Evolutionary conservation across 1,284 basidiomycete genomes (phyloP).

Genomic region (Trichosporon ovoides): DNA sequence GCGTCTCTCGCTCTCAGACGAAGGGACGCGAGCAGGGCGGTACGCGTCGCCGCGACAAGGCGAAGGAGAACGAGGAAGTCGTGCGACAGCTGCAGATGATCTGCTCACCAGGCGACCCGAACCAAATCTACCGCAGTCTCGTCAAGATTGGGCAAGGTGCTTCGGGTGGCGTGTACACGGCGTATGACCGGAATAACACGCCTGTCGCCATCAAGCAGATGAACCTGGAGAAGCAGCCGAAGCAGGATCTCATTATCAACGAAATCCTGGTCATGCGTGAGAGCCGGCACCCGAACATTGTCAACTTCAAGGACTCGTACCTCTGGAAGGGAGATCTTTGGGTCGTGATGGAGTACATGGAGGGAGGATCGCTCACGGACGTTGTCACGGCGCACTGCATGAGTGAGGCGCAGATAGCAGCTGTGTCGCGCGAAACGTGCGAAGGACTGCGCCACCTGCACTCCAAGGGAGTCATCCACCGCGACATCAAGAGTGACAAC

Average conservation of each 20-base stretch:
- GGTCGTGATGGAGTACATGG: constrained; percentile 99
- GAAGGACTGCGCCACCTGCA: constrained; percentile 90
- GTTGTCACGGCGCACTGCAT: constrained; percentile 96
- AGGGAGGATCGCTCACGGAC: constrained; percentile 82
- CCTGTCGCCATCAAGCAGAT: constrained; percentile 99
- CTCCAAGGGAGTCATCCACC: constrained; percentile 89
- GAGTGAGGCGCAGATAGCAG: constrained; percentile 88
- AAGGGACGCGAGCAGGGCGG: constrained; percentile 47
- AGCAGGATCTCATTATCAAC: constrained; percentile 99
- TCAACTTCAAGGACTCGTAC: constrained; percentile 99
- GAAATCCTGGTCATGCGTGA: constrained; percentile 99
- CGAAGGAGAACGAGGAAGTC: constrained; percentile 81
- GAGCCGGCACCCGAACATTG: constrained; percentile 92
- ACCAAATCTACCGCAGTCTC: constrained; percentile 81
- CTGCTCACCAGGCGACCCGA: constrained; percentile 96
- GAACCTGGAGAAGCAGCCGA: constrained; percentile 99
- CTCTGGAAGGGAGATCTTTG: constrained; percentile 95
- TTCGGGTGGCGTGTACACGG: constrained; percentile 96
- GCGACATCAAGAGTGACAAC: constrained; percentile 98
- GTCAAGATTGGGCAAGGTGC: constrained; percentile 98
- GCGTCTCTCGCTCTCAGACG: constrained; percentile 16
- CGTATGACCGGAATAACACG: constrained; percentile 89
- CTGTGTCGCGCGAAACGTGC: constrained; percentile 81
- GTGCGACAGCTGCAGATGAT: constrained; percentile 86
- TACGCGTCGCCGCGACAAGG: constrained; percentile 78